phyloP scores from a whole-genome alignment of 23 red algal species.

The Agarophyton chilense region DNA sequence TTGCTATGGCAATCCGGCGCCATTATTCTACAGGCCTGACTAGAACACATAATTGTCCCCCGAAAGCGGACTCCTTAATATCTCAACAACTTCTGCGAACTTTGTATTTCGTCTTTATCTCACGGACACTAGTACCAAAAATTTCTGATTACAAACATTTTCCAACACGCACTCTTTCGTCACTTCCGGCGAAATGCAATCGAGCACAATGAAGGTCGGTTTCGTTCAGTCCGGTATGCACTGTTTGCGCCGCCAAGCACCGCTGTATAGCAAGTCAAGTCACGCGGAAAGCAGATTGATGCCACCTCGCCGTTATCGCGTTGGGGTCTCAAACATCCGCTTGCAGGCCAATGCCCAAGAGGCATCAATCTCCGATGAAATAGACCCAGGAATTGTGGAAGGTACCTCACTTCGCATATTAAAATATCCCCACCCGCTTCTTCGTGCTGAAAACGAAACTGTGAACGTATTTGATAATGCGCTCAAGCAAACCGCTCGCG shows the following conservation, averaged over 20 bases:
- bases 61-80: no score
- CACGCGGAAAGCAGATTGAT: not conserved
- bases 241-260: not conserved
- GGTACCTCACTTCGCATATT: constrained; percentile 81
- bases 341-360: constrained; percentile 13
- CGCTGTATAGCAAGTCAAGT: not conserved
- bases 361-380: constrained; percentile 27
- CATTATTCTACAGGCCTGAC: no score
- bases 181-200: not conserved
- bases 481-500: constrained; percentile 61
- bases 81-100: no score
- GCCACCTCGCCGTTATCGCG: not conserved
- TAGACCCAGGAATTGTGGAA: constrained; percentile 63
- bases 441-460: constrained; percentile 80
- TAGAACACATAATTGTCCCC: no score
- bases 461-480: constrained; percentile 54
- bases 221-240: not conserved
- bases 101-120: no score
- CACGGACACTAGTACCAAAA: no score
- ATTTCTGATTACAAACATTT: no score
- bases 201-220: not conserved
- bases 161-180: not conserved
- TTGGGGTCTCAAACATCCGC: not conserved
- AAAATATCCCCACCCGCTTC: constrained; percentile 80
- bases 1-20: no score